Evolutionary conservation across 768 basidiomycete species (phyloP), one percentile per base, ranked within the genome.

Genomic region (Tephrocybe sp.): DNA sequence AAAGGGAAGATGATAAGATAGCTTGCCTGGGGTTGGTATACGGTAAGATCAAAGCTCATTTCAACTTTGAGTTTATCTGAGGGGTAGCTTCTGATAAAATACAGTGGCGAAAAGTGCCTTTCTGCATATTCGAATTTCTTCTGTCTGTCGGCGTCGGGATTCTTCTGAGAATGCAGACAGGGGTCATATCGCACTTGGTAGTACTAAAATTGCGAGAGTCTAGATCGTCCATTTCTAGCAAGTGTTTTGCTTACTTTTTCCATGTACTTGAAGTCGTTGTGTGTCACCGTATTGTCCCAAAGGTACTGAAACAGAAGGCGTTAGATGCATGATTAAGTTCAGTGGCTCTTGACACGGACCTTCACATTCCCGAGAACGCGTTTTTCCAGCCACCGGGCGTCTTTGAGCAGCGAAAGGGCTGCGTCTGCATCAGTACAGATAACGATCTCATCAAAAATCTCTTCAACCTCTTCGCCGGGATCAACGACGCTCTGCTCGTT

Each of bases 11-110:
- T 34, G 8, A 12, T 25, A 13, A 21, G 4, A 13, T 34, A 5
- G 16, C 62, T 61, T 52, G 73, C 71, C 62, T 77, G 74, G 6
- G 75, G 71, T 60, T 77, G 75, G 54, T 77, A 78, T 52, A 70
- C 64, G 8, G 74, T 75, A 25, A 77, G 58, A 54, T 78, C 75
- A 59, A 78, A 79, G 55, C 73, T 74, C 78, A 78, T 79, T 59
- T 79, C 77, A 39, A 78, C 68, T 66, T 73, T 77, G 30, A 62
- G 65, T 53, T 69, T 74, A 55, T 75, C 74, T 22, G 62, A 46
- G 5, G 66, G 67, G 44, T 79, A 74, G 44, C 70, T 73, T 52
- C 70, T 67, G 26, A 74, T 76, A 56, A 72, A 78, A 55, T 78
- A 77, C 13, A 78, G 66, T 2, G 75, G 74, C 1, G 67, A 60